Conservation (phyloP, 176 grass and related monocot species). For the Lolium perenne region DNA sequence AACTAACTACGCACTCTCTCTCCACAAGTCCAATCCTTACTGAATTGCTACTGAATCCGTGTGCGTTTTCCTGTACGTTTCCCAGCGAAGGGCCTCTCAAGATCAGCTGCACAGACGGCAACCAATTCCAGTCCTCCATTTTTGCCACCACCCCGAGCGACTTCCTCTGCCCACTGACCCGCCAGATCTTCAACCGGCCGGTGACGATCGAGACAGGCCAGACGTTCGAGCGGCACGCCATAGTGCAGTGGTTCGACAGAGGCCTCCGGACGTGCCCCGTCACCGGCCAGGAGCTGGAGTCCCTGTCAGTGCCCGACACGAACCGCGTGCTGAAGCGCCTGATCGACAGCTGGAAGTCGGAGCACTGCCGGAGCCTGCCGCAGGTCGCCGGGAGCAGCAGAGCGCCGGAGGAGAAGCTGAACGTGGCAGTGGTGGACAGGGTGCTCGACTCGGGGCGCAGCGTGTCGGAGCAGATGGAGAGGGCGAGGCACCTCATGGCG, state of each 20-base stretch:
- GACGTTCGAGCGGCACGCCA: conserved; percentile 60
- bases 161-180: conserved; percentile 58
- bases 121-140: neutral
- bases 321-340: conserved; percentile 56
- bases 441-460: neutral
- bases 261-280: conserved; percentile 45
- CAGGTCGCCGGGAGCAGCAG: neutral
- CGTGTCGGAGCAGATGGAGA: conserved; percentile 48
- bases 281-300: conserved; percentile 40
- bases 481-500: conserved; percentile 52
- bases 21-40: neutral
- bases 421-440: neutral
- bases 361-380: conserved; percentile 37
- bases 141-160: conserved; percentile 45
- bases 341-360: conserved; percentile 52
- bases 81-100: conserved; percentile 44
- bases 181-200: conserved; percentile 49
- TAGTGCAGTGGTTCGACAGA: conserved; percentile 52
- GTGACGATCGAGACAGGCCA: conserved; percentile 60
- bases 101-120: neutral
- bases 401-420: conserved; percentile 9
- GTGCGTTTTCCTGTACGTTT: neutral
- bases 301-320: conserved; percentile 40
- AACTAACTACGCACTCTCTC: neutral
- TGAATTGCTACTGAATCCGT: neutral